These are phyloP conservation scores for Terfezia boudieri DNA, from an alignment of 495 filamentous ascomycete genomes.

Conservation along the genomic window DNA sequence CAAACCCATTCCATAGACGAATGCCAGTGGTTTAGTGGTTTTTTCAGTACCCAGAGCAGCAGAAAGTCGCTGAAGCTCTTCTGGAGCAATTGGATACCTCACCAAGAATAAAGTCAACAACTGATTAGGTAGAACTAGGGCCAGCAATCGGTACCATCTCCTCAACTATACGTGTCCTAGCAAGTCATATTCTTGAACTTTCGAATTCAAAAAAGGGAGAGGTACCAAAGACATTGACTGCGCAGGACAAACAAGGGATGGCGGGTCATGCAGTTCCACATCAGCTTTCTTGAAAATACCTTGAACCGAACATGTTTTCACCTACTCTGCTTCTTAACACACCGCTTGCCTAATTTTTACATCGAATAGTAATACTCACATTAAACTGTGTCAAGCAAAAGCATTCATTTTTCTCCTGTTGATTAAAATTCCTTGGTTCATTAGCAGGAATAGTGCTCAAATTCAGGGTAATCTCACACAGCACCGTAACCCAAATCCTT, in stretches of 20 bases:
- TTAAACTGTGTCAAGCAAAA: conserved; percentile 34
- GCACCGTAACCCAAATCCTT: conserved; percentile 31
- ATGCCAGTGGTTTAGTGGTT: conserved; percentile 22
- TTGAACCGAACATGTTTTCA: conserved; percentile 30
- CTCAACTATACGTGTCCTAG: conserved; percentile 21
- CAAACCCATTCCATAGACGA: conserved; percentile 30
- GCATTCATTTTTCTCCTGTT: conserved; percentile 28
- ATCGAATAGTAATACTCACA: neutral
- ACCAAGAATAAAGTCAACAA: neutral
- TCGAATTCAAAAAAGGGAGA: conserved; percentile 2
- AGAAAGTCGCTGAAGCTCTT: conserved; percentile 24
- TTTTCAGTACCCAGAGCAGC: conserved; percentile 20
- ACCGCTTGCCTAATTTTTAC: neutral
- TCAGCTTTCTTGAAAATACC: conserved; percentile 31
- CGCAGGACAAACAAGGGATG: conserved; percentile 22
- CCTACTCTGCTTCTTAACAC: neutral
- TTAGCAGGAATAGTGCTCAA: neutral
- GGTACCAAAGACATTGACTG: conserved; percentile 25
- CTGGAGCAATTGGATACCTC: conserved; percentile 24
- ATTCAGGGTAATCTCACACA: conserved; percentile 10
- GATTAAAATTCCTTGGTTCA: conserved; percentile 29
- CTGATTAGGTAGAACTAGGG: too few relatives aligned
- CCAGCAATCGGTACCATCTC: conserved; percentile 20
- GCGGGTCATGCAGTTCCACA: conserved; percentile 26
- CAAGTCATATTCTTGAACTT: too few relatives aligned